Conservation (phyloP, 2,329 filamentous ascomycete species). For the Colletotrichum cordylinicola region DNA sequence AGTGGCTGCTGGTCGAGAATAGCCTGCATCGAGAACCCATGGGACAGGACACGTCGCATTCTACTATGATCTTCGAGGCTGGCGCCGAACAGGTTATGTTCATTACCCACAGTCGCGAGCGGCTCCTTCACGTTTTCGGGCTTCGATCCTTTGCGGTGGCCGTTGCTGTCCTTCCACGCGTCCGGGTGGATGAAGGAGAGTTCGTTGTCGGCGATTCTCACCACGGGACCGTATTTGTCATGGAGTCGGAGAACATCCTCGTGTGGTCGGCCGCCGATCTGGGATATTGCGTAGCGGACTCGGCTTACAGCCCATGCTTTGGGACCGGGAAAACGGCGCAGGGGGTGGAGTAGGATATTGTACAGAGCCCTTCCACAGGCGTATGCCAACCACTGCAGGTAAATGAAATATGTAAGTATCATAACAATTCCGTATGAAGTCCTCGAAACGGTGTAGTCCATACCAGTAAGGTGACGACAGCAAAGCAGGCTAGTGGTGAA, state of each 20-base stretch:
- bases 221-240: neutral
- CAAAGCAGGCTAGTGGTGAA: too few relatives aligned
- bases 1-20: conserved; percentile 27
- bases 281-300: neutral
- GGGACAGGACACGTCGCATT: conserved; percentile 15
- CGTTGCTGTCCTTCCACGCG: conserved; percentile 26
- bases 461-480: too few relatives aligned
- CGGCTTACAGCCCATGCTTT: neutral
- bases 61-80: neutral
- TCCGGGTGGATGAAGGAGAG: neutral
- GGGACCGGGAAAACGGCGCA: neutral
- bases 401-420: too few relatives aligned
- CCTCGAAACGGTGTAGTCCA: fast-evolving
- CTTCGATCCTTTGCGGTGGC: conserved; percentile 23
- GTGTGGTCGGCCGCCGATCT: neutral
- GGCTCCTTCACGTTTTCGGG: conserved; percentile 15
- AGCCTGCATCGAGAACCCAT: conserved; percentile 27
- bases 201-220: neutral
- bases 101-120: neutral
- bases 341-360: neutral
- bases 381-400: too few relatives aligned
- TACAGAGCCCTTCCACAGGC: neutral
- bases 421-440: too few relatives aligned
- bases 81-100: conserved; percentile 21
- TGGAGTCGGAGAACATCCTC: neutral